phyloP scores from a whole-genome alignment of 2,329 filamentous ascomycete species.

The Neonectria sp. region DNA sequence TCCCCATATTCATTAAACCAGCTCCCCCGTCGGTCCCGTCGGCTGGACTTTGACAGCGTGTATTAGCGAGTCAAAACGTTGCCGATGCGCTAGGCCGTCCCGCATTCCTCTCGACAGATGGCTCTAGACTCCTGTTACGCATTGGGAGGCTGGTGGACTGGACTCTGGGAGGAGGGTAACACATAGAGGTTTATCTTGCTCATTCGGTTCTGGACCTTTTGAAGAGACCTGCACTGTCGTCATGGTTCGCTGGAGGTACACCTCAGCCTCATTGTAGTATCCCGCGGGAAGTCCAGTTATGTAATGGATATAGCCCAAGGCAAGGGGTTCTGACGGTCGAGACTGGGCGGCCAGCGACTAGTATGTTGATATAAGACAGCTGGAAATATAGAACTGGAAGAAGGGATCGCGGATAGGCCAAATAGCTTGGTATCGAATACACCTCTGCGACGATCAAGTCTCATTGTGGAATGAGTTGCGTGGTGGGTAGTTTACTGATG shows the following conservation, averaged over 20 bases:
- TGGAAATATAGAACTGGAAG: neutral
- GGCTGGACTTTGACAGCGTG: neutral
- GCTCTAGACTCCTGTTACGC: neutral
- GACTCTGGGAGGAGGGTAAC: neutral
- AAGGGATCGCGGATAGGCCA: neutral
- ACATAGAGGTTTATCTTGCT: neutral
- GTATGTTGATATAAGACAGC: neutral
- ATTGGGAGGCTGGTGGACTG: neutral
- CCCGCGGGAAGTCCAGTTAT: neutral
- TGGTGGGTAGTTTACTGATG: too few species aligned
- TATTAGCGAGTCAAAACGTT: neutral
- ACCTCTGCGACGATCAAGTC: neutral
- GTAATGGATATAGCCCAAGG: neutral
- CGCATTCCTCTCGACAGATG: slow-evolving; percentile 16
- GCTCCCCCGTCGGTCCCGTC: neutral
- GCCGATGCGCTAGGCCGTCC: slow-evolving; percentile 13
- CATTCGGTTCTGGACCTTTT: neutral
- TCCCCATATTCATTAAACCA: neutral
- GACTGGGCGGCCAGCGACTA: neutral
- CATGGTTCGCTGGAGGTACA: neutral
- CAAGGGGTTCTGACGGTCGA: neutral
- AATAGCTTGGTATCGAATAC: neutral
- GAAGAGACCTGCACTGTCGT: neutral
- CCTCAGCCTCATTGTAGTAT: neutral
- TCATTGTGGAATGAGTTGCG: neutral